Conservation (phyloP, 1,284 basidiomycete genomes). For the Lentinula novae-zelandiae region DNA sequence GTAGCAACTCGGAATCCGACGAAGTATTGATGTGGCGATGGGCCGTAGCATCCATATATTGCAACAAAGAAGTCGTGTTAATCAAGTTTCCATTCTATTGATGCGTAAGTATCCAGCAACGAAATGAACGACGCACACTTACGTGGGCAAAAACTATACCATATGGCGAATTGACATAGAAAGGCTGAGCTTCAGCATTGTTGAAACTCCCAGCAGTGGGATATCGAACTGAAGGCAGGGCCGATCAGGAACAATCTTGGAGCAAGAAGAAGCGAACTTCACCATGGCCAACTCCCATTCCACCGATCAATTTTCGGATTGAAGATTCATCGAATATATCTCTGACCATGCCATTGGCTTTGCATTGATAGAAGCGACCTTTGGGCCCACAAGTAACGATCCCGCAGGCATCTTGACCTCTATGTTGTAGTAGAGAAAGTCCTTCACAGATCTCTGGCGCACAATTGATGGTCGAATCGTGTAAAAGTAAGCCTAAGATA, state of each 20-base stretch:
- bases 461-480: slow-evolving; percentile 73
- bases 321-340: slow-evolving; percentile 91
- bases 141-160: slow-evolving; percentile 99
- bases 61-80: slow-evolving; percentile 84
- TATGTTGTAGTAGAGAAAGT: slow-evolving; percentile 86
- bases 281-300: slow-evolving; percentile 99
- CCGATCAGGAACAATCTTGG: slow-evolving; percentile 10
- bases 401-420: slow-evolving; percentile 98
- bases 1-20: slow-evolving; percentile 94
- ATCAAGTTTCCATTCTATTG: slow-evolving; percentile 96
- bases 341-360: slow-evolving; percentile 99
- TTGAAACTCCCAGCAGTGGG: slow-evolving; percentile 97
- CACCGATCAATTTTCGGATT: slow-evolving; percentile 78
- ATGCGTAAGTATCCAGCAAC: slow-evolving; percentile 12
- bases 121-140: slow-evolving; percentile 27
- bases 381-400: slow-evolving; percentile 96
- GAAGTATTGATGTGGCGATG: slow-evolving; percentile 99
- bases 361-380: slow-evolving; percentile 97
- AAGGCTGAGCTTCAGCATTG: slow-evolving; percentile 98
- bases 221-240: slow-evolving; percentile 71
- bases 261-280: slow-evolving; percentile 24
- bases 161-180: slow-evolving; percentile 99
- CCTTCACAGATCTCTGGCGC: slow-evolving; percentile 90
- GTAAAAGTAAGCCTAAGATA: slow-evolving; percentile 81
- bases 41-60: slow-evolving; percentile 94